phyloP scores from a whole-genome alignment of 129 eudicot genomes.

The Erigeron canadensis region DNA sequence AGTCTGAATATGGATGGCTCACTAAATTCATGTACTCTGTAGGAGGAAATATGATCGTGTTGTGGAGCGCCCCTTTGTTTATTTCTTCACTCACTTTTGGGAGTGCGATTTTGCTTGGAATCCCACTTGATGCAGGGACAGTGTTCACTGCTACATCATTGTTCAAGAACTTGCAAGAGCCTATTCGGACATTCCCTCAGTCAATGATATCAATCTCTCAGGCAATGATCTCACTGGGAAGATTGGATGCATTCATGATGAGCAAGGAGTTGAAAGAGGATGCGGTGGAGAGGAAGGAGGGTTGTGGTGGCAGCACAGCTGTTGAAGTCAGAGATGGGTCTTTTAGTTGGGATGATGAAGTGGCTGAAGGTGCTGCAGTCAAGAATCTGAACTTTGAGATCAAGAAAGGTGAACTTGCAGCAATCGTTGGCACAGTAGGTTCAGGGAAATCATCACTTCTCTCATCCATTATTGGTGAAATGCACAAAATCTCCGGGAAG shows the following conservation, averaged over 20 bases:
- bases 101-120: slow-evolving; percentile 58
- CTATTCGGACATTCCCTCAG: slow-evolving; percentile 87
- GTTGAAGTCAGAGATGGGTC: slow-evolving; percentile 59
- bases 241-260: slow-evolving; percentile 69
- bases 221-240: slow-evolving; percentile 76
- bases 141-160: no score
- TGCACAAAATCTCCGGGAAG: slow-evolving; percentile 71
- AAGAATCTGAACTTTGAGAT: no score
- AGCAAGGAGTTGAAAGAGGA: slow-evolving; percentile 73
- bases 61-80: slow-evolving; percentile 71
- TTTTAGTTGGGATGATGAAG: slow-evolving; percentile 96
- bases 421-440: no score
- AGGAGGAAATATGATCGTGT: slow-evolving; percentile 54
- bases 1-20: no score
- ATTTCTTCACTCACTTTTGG: slow-evolving; percentile 76
- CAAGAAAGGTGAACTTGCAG: no score
- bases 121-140: slow-evolving; percentile 66
- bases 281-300: slow-evolving; percentile 63
- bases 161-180: slow-evolving; percentile 90
- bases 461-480: slow-evolving; percentile 70
- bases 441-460: slow-evolving; percentile 71
- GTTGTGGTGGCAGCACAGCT: slow-evolving; percentile 45
- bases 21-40: slow-evolving; percentile 58
- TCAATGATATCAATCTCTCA: slow-evolving; percentile 84
- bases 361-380: no score